Base-by-base conservation (phyloP, 192 early-diverging fungal species). In the Bifiguratus adelaidae region DNA sequence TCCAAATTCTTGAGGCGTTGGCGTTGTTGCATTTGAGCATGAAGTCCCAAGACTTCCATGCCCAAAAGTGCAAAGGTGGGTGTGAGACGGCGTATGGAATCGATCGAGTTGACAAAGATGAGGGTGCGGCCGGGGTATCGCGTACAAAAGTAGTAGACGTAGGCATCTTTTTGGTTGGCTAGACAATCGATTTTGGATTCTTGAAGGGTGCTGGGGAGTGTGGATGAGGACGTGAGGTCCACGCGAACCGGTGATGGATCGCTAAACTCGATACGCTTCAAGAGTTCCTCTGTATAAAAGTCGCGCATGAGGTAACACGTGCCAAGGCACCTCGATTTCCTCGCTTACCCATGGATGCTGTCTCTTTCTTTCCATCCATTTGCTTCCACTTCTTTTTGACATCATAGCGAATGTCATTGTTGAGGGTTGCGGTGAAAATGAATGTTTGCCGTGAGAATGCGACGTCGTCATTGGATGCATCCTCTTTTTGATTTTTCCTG, bases 21-120 rank as follows among this genome's bases (percentile, higher is more conserved):
- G 15, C 85, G 76, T 69, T 95, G 92, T 64, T 98, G 90, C 88
- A 98, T 90, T 63, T 95, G 87, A 4, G 91, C 89, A 51, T 98
- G 95, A 21, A 98, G 70, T 0, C 81, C 84, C 55, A 91, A 69
- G 5, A 82, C 90, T 18, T 81, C 68, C 6, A 93, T 48, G 2
- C 70, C 47, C 22, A 95, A 66, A 23, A 89, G 60, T 26, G 76
- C 77, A 58, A 95, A 77, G 24, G 92, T 77, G 11, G 91, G 88
- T 11, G 87, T 71, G 49, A 95, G 71, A 29, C 93, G 80, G 20
- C 91, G 83, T 47, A 95, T 87, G 15, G 83, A 71, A 56, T 95
- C 90, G 42, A 98, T 98, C 56, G 81, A 85, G 76, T 95, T 96
- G 44, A 92, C 90, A 77, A 98, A 98, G 30, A 96, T 78, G 15